These are phyloP conservation scores for Wickerhamomyces alni DNA, from an alignment of 805 yeast genomes.

Conservation along the genomic window DNA sequence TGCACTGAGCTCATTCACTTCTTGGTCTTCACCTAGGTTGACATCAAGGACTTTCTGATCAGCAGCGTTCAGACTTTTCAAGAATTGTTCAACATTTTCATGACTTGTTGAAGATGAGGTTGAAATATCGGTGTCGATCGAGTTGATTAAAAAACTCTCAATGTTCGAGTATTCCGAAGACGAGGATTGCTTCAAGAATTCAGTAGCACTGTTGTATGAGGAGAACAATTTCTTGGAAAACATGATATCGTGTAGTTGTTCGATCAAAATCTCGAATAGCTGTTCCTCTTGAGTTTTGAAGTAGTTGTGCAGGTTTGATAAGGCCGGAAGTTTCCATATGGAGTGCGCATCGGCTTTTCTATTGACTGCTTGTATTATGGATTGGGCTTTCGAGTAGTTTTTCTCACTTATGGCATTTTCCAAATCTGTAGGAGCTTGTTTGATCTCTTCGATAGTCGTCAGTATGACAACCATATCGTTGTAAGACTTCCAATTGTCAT, in stretches of 20 bases:
- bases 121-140: conserved; percentile 51
- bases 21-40: conserved; percentile 20
- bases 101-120: conserved; percentile 41
- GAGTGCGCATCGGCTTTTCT: conserved; percentile 43
- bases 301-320: conserved; percentile 43
- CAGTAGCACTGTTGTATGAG: conserved; percentile 17
- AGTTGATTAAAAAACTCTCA: conserved; percentile 48
- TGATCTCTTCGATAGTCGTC: conserved; percentile 57
- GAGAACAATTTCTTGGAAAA: conserved; percentile 41
- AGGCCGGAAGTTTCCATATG: conserved; percentile 53
- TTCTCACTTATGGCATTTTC: conserved; percentile 68
- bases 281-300: conserved; percentile 51
- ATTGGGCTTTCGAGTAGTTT: conserved; percentile 60
- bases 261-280: conserved; percentile 67
- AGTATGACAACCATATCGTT: conserved; percentile 66
- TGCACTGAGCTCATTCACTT: conserved; percentile 25
- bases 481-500: conserved; percentile 54
- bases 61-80: conserved; percentile 21
- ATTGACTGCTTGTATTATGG: conserved; percentile 40
- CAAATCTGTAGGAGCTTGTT: conserved; percentile 51
- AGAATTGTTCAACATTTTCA: conserved; percentile 29
- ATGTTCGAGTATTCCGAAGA: conserved; percentile 32
- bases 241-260: conserved; percentile 67
- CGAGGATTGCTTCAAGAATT: conserved; percentile 16
- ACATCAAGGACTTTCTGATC: conserved; percentile 20